These are phyloP conservation scores for Lasiosphaeris hirsuta DNA, from an alignment of 495 filamentous ascomycete species.

Conservation along the genomic window DNA sequence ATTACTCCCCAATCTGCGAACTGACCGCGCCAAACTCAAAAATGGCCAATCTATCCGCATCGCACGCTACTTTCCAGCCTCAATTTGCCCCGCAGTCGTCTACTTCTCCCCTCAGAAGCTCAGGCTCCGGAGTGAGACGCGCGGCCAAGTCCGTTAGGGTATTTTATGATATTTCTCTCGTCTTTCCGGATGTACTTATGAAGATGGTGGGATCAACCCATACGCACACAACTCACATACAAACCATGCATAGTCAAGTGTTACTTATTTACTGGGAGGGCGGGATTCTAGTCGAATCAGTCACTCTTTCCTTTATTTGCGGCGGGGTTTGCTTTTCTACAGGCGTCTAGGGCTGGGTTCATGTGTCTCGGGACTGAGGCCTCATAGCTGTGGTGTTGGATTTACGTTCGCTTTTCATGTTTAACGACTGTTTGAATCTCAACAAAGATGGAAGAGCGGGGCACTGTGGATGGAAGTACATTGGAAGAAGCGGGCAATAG, in stretches of 20 bases:
- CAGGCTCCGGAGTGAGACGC: neutral
- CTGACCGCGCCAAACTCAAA: no score
- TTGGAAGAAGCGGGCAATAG: neutral
- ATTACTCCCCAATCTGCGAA: no score
- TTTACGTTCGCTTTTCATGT: conserved; percentile 7
- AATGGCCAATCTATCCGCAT: no score
- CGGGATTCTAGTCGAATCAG: conserved; percentile 9
- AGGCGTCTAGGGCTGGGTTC: neutral
- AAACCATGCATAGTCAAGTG: neutral
- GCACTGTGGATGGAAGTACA: neutral
- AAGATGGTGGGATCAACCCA: conserved; percentile 1
- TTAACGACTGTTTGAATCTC: no score
- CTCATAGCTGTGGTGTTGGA: conserved; percentile 16
- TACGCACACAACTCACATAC: conserved; percentile 7
- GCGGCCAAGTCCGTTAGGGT: no score
- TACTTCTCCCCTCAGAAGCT: neutral
- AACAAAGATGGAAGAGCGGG: neutral
- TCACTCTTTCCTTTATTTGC: neutral
- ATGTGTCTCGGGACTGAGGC: neutral
- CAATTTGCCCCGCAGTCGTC: neutral
- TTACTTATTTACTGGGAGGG: conserved; percentile 9
- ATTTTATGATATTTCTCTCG: neutral
- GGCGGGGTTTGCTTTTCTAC: conserved; percentile 6
- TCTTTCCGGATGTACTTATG: conserved; percentile 16
- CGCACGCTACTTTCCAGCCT: no score